A percentile compares a stretch with the other conserved stretches of the same genome.
Conservation (phyloP, 768 basidiomycete genomes). For the Nevesoporus exiguus region DNA sequence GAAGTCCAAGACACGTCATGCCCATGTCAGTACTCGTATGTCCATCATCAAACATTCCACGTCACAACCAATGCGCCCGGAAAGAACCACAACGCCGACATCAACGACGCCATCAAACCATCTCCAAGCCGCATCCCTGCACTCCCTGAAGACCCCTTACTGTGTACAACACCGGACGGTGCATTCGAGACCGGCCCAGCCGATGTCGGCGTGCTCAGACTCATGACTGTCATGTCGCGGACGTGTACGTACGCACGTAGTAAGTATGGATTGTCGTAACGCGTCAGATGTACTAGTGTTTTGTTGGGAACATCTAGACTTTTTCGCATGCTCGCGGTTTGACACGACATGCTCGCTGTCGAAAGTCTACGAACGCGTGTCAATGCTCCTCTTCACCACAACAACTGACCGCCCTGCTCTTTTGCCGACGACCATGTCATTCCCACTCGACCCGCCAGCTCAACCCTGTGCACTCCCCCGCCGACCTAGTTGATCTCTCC, state of each 20-base stretch:
- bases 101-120: not conserved
- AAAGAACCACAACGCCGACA: not conserved
- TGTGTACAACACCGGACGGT: not conserved
- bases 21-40: too few relatives aligned
- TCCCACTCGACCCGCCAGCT: too few relatives aligned
- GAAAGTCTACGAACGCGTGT: too few relatives aligned
- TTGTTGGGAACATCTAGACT: too few relatives aligned
- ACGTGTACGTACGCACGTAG: conserved; percentile 60
- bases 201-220: not conserved
- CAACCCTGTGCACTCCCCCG: too few relatives aligned
- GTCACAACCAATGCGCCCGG: not conserved
- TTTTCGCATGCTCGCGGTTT: too few relatives aligned
- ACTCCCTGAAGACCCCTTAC: not conserved
- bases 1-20: not conserved
- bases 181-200: not conserved
- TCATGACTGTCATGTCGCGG: conserved; percentile 8
- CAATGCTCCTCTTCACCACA: too few relatives aligned
- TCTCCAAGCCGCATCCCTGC: not conserved
- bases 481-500: too few relatives aligned
- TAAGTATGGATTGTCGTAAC: conserved; percentile 60
- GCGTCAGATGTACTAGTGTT: too few relatives aligned
- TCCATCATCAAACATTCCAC: conserved; percentile 10
- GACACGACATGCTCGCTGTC: too few relatives aligned
- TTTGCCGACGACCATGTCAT: too few relatives aligned
- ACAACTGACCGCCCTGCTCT: too few relatives aligned